Percentiles rank a stretch among this genome's conserved stretches.
Evolutionary conservation across 768 basidiomycete species (phyloP).

Genomic region (Russula sp.): DNA sequence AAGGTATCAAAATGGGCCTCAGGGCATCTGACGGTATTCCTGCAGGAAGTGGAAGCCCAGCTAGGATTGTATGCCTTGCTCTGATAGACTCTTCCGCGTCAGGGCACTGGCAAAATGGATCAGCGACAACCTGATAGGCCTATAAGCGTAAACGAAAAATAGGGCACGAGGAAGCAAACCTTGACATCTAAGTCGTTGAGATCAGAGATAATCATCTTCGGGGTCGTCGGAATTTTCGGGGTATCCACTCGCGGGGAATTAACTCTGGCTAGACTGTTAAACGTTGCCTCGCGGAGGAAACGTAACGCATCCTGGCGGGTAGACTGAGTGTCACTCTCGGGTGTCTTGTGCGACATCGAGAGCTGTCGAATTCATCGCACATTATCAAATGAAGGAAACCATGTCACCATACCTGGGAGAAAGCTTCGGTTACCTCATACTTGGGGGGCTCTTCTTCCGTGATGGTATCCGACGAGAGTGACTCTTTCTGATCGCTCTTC

Average conservation of each 20-base stretch:
- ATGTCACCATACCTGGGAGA: slow-evolving; percentile 3
- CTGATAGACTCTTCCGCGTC: slow-evolving; percentile 40
- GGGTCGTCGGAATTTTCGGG: slow-evolving; percentile 13
- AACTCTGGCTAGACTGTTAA: slow-evolving; percentile 24
- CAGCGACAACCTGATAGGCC: slow-evolving; percentile 8
- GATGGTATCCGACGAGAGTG: background rate
- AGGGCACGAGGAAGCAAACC: slow-evolving; percentile 1
- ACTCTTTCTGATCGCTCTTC: slow-evolving; percentile 1
- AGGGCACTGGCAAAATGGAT: slow-evolving; percentile 10
- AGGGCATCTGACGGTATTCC: slow-evolving; percentile 64
- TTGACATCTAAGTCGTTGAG: slow-evolving; percentile 28
- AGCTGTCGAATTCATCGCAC: background rate
- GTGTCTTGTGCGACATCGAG: slow-evolving; percentile 17
- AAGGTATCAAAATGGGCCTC: slow-evolving; percentile 64
- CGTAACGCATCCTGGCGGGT: slow-evolving; percentile 29
- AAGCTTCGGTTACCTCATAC: slow-evolving; percentile 23
- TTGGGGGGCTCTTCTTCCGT: slow-evolving; percentile 22
- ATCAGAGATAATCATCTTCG: slow-evolving; percentile 22
- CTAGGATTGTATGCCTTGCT: slow-evolving; percentile 55
- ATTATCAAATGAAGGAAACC: background rate
- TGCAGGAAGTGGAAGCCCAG: slow-evolving; percentile 58
- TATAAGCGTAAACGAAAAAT: slow-evolving; percentile 8
- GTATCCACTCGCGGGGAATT: slow-evolving; percentile 15
- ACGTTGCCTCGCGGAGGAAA: slow-evolving; percentile 29
- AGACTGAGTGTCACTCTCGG: slow-evolving; percentile 25